phyloP scores from a whole-genome alignment of 1,284 basidiomycete genomes.

The Fomitopsis pinicola region DNA sequence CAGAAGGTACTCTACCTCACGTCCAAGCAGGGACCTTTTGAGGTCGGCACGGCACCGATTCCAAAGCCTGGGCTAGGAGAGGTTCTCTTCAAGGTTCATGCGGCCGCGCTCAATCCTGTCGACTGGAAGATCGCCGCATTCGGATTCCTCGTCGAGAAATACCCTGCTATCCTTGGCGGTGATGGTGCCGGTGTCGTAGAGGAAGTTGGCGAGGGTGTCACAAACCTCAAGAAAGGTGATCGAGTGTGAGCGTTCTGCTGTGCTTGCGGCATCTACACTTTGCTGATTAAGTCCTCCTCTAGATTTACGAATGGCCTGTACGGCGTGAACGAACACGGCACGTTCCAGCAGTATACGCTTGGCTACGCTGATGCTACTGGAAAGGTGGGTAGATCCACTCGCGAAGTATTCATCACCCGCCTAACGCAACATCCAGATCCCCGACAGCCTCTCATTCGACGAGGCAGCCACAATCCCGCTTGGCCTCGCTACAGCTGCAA shows the following conservation, averaged over 20 bases:
- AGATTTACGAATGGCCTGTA: not conserved
- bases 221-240: constrained; percentile 11
- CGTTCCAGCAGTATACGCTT: constrained; percentile 3
- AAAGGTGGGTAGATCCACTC: not conserved
- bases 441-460: constrained; percentile 1
- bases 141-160: constrained; percentile 17
- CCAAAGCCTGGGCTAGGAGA: constrained; percentile 36
- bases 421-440: not conserved
- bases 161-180: constrained; percentile 17
- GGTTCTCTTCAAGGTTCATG: constrained; percentile 39
- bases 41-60: constrained; percentile 21
- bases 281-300: too few relatives aligned
- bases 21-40: constrained; percentile 12
- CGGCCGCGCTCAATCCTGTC: constrained; percentile 43
- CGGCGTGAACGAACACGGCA: not conserved
- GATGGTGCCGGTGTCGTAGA: constrained; percentile 18
- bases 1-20: constrained; percentile 17
- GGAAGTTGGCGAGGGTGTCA: constrained; percentile 14
- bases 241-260: constrained; percentile 9
- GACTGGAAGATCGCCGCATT: constrained; percentile 39
- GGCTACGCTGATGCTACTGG: not conserved
- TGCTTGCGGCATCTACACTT: too few relatives aligned
- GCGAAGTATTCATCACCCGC: not conserved
- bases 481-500: constrained; percentile 5
- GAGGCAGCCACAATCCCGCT: constrained; percentile 10